Evolutionary conservation across 805 yeast species (phyloP).

Genomic region (Zygotorulaspora danielsina): DNA sequence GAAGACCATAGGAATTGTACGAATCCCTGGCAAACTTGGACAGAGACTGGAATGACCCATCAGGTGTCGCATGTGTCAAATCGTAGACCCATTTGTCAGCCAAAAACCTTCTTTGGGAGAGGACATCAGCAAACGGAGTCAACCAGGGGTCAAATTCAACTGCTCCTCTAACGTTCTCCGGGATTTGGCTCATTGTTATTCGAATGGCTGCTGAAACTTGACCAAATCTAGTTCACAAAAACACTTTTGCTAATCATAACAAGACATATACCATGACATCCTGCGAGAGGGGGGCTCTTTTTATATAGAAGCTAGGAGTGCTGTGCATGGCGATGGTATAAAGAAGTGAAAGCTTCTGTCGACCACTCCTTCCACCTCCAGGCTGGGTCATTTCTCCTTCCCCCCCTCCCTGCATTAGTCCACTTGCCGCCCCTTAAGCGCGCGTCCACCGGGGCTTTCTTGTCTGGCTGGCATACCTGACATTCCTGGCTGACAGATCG

Average conservation of each 20-base stretch:
- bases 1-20: constrained; percentile 73
- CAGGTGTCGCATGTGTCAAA: constrained; percentile 37
- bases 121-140: constrained; percentile 65
- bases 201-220: not conserved
- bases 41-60: constrained; percentile 60
- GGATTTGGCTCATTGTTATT: constrained; percentile 18
- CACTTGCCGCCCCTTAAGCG: not conserved
- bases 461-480: too few relatives aligned
- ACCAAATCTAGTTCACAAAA: too few relatives aligned
- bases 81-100: constrained; percentile 61
- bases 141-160: constrained; percentile 80
- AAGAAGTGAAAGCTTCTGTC: too few relatives aligned
- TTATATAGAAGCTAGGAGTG: too few relatives aligned
- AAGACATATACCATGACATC: too few relatives aligned
- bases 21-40: constrained; percentile 64
- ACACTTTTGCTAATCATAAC: too few relatives aligned
- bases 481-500: not conserved
- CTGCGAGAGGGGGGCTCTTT: too few relatives aligned
- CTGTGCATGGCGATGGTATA: too few relatives aligned
- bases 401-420: constrained; percentile 2
- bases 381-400: not conserved
- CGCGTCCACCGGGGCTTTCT: constrained; percentile 1
- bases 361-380: not conserved
- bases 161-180: constrained; percentile 51
- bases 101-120: constrained; percentile 60